Conservation (phyloP, 106 monocot genomes). For the Posidonia australis region DNA sequence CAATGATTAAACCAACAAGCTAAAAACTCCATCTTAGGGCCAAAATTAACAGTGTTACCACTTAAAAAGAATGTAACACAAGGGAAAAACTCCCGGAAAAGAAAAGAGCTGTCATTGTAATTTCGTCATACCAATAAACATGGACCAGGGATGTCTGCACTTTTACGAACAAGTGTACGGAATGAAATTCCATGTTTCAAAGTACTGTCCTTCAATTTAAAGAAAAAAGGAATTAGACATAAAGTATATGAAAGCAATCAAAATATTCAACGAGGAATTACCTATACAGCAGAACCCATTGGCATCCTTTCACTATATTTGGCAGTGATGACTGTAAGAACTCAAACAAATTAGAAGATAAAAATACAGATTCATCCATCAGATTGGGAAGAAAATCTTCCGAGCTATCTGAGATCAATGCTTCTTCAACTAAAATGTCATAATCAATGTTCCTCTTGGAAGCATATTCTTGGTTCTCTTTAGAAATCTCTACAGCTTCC, state of each 20-base stretch:
- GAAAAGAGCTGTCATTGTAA: not conserved
- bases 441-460: slow-evolving; percentile 10
- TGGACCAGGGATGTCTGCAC: slow-evolving; percentile 47
- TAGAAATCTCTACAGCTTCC: slow-evolving; percentile 23
- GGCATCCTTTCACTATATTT: slow-evolving; percentile 83
- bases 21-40: not conserved
- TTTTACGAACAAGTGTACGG: slow-evolving; percentile 68
- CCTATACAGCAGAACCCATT: slow-evolving; percentile 86
- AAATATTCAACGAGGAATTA: slow-evolving; percentile 11
- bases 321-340: slow-evolving; percentile 75
- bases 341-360: slow-evolving; percentile 54
- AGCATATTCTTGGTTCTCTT: slow-evolving; percentile 4
- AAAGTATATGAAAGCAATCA: not conserved
- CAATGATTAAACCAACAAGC: not conserved
- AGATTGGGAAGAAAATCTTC: slow-evolving; percentile 28
- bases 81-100: not conserved
- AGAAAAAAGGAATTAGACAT: slow-evolving; percentile 10
- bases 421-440: slow-evolving; percentile 25
- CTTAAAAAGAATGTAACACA: not conserved
- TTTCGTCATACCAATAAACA: slow-evolving; percentile 57
- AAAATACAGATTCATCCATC: slow-evolving; percentile 53
- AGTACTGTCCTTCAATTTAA: slow-evolving; percentile 70
- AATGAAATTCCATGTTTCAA: slow-evolving; percentile 93
- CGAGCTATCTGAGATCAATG: slow-evolving; percentile 14
- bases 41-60: not conserved